Conservation (phyloP, 768 basidiomycete species). For the Gymnopilus dilepis region DNA sequence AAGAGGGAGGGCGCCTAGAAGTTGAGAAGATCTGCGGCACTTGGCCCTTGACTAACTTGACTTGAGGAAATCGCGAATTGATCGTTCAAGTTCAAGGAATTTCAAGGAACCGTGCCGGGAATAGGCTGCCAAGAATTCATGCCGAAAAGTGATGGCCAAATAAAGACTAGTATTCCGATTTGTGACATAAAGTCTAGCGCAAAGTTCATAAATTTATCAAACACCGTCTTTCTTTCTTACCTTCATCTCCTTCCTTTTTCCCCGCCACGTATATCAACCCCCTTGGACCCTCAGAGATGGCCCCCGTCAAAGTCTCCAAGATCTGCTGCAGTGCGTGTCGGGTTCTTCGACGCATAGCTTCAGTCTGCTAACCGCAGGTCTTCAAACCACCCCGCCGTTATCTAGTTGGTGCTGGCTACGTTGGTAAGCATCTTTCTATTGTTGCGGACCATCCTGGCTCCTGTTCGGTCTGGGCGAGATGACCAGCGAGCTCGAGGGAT, state of each 20-base stretch:
- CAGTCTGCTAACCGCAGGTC: slow-evolving; percentile 18
- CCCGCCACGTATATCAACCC: slow-evolving; percentile 17
- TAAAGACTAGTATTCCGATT: slow-evolving; percentile 19
- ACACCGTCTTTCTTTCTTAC: slow-evolving; percentile 25
- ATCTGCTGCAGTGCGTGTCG: slow-evolving; percentile 85
- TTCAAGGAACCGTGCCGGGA: too few species aligned
- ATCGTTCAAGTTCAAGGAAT: background rate
- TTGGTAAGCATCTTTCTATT: slow-evolving; percentile 62
- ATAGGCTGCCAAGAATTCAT: background rate
- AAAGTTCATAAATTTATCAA: slow-evolving; percentile 26
- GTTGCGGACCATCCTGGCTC: slow-evolving; percentile 3
- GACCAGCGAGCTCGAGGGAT: slow-evolving; percentile 11
- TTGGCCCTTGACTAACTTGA: too few species aligned
- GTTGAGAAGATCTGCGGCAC: too few species aligned
- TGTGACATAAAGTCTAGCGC: slow-evolving; percentile 17
- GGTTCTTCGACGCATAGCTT: background rate
- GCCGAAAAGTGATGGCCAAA: slow-evolving; percentile 9
- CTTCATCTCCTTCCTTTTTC: slow-evolving; percentile 22
- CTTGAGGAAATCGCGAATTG: background rate
- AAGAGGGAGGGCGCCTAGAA: too few species aligned
- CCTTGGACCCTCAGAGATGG: slow-evolving; percentile 40
- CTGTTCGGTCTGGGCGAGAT: slow-evolving; percentile 7
- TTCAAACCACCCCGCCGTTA: slow-evolving; percentile 16
- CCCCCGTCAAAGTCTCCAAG: slow-evolving; percentile 69
- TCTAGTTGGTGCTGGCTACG: slow-evolving; percentile 89